Evolutionary conservation across 306 rosid genomes (phyloP), one percentile per base, ranked within the genome.

Genomic region (Pachyrhizus erosus): DNA sequence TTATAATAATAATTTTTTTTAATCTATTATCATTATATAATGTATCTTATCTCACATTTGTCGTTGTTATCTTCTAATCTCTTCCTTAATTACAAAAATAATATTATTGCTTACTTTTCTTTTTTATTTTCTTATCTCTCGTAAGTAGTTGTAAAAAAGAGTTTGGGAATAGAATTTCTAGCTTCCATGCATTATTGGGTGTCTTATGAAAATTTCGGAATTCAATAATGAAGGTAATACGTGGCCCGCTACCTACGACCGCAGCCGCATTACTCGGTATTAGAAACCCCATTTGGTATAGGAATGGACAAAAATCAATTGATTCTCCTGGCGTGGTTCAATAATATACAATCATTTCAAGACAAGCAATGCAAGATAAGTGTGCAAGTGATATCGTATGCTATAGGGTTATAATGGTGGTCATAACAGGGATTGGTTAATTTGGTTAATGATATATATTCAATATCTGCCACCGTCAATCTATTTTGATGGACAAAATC

Each of bases 181-280:
- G 33, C 20, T 52, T 21, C 5, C 3, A 2, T 79, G 81, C 81
- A 84, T 79, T 84, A 84, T 84, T 84, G 84, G 75, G 42, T 51
- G 62, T 51, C 2, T 57, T 68, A 31, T 82, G 65, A 45, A 34
- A 14, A 77, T 17, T 18, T 60, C 15, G 37, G 40, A 43, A 23
- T 27, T 73, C 80, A 79, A 79, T 84, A 69, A 80, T 84, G 77
- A 58, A 75, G 74, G 33, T 58, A 84, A 21, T 51, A 39, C 26
- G 52, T 67, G 84, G 78, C 81, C 84, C 71, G 65, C 51, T 46
- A 10, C 49, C 54, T 67, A 34, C 78, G 83, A 84, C 87, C 75
- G 71, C 49, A 51, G 76, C 87, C 79, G 79, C 68, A 39, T 75
- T 11, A 75, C 39, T 55, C 52, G 79, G 79, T 75, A 75, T 4